A percentile compares a stretch with the other conserved stretches of the same genome.
Evolutionary conservation across 2,329 filamentous ascomycete species (phyloP).

Genomic region (Capronia americana): DNA sequence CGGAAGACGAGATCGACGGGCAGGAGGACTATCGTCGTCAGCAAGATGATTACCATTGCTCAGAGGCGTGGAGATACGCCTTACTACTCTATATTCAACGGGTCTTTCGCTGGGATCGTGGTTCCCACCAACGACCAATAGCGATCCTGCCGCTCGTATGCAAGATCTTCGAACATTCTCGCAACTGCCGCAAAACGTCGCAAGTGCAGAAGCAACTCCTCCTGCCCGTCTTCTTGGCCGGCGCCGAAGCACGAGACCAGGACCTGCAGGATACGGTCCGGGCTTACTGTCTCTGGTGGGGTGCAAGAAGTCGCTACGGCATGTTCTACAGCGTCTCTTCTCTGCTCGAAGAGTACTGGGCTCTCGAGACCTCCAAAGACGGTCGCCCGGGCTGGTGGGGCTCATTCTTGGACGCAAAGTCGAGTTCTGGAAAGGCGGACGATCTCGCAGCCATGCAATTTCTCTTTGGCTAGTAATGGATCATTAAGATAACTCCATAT

Average conservation of each 20-base stretch:
- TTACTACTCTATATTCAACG: conserved; percentile 20
- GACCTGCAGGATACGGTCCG: neutral
- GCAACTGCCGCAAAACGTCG: conserved; percentile 5
- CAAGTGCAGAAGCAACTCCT: conserved; percentile 23
- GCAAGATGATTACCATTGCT: conserved; percentile 18
- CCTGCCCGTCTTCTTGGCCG: conserved; percentile 16
- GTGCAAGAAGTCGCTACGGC: conserved; percentile 8
- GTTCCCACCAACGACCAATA: neutral
- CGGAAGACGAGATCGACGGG: conserved; percentile 3
- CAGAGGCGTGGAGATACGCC: conserved; percentile 17
- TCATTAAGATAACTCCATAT: too few species aligned
- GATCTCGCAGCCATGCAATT: too few species aligned
- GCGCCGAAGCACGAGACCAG: conserved; percentile 1
- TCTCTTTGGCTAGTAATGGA: too few species aligned
- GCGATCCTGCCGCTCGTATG: neutral
- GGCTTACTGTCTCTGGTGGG: conserved; percentile 17
- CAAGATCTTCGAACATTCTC: neutral
- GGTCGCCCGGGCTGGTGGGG: too few species aligned
- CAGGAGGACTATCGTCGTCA: neutral
- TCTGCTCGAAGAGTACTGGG: neutral
- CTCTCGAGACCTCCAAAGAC: too few species aligned
- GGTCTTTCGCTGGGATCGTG: conserved; percentile 7
- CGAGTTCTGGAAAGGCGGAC: too few species aligned
- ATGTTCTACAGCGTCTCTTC: conserved; percentile 7
- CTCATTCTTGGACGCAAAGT: too few species aligned